Evolutionary conservation across 192 early-diverging fungal species (phyloP).

Genomic region (Podila epicladia): DNA sequence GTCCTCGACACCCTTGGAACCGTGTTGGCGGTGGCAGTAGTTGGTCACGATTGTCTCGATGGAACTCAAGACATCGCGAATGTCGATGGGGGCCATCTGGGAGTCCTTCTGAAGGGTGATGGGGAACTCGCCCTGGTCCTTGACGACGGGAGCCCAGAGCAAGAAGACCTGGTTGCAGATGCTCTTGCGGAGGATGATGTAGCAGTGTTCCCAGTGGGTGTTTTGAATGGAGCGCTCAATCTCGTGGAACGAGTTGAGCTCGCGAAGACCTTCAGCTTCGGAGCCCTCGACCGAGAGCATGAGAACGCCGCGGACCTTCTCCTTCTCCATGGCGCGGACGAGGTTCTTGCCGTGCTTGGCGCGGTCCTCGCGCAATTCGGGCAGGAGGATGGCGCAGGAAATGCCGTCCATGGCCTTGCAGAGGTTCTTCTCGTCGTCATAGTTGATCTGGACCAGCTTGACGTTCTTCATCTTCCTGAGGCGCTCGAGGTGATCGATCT

Average conservation of each 20-base stretch:
- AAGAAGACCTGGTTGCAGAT: slow-evolving; percentile 26
- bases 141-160: slow-evolving; percentile 18
- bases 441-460: slow-evolving; percentile 17
- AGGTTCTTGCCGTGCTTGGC: slow-evolving; percentile 19
- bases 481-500: slow-evolving; percentile 17
- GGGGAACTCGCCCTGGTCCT: slow-evolving; percentile 23
- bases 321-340: slow-evolving; percentile 20
- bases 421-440: slow-evolving; percentile 10
- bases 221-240: slow-evolving; percentile 15
- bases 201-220: background rate
- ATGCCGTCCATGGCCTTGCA: slow-evolving; percentile 11
- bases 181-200: slow-evolving; percentile 30
- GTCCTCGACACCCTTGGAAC: background rate
- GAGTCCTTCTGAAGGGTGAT: background rate
- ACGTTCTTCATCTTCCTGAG: slow-evolving; percentile 36
- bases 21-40: background rate
- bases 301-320: slow-evolving; percentile 5
- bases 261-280: slow-evolving; percentile 4
- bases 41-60: slow-evolving; percentile 11
- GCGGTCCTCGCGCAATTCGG: slow-evolving; percentile 25
- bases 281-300: slow-evolving; percentile 20
- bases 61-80: slow-evolving; percentile 17
- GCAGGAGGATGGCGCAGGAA: slow-evolving; percentile 12
- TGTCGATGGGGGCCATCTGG: slow-evolving; percentile 27
- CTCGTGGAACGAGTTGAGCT: slow-evolving; percentile 22